phyloP scores from a whole-genome alignment of 2,329 filamentous ascomycete genomes.

The Venturia carpophila region DNA sequence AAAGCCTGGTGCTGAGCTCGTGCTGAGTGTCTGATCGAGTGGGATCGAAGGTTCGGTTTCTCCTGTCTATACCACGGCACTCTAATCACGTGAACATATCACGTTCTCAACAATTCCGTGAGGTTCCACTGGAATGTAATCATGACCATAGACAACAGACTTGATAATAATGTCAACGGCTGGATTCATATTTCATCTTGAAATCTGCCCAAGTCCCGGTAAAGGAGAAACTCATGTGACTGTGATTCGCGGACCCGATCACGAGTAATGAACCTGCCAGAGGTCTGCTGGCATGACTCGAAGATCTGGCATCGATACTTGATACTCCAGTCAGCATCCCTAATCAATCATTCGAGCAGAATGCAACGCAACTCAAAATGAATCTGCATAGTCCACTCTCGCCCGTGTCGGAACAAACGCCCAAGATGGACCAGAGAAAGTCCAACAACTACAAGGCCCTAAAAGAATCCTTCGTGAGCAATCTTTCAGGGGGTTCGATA shows the following conservation, averaged over 20 bases:
- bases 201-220: no score
- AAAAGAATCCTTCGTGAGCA: constrained; percentile 94
- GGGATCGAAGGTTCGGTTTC: no score
- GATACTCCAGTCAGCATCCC: neutral
- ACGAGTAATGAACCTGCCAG: neutral
- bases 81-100: no score
- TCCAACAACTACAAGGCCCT: constrained; percentile 67
- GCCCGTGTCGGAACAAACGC: neutral
- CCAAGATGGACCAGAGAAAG: constrained; percentile 11
- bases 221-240: no score
- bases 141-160: no score
- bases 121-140: no score
- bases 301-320: neutral
- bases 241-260: neutral
- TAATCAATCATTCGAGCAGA: neutral
- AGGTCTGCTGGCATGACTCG: neutral
- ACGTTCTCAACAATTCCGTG: no score
- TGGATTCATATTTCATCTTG: no score
- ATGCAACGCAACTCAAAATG: neutral
- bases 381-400: neutral
- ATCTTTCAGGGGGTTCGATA: constrained; percentile 74
- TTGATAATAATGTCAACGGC: no score
- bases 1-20: no score
- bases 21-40: no score
- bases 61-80: no score